Conservation (phyloP, 305 asterid species). For the Euphrasia arctica region DNA sequence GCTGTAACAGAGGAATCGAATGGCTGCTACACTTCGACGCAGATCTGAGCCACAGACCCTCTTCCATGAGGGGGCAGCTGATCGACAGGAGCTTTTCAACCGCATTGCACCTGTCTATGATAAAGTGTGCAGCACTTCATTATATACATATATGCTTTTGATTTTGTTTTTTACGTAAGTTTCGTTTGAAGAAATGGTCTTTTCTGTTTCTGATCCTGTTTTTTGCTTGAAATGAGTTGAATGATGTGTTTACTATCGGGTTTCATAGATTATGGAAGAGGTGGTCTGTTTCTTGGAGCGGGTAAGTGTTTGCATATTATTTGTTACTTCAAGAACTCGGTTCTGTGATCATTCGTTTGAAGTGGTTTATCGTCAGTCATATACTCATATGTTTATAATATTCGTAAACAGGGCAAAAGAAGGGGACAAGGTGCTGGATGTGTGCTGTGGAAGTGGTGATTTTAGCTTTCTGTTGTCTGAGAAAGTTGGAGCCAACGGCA, state of each 20-base stretch:
- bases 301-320: slow-evolving; percentile 31
- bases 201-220: no score
- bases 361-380: no score
- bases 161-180: no score
- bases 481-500: slow-evolving; percentile 73
- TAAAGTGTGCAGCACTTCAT: no score
- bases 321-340: not conserved
- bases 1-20: slow-evolving; percentile 1
- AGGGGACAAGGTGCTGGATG: slow-evolving; percentile 76
- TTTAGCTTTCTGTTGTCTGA: slow-evolving; percentile 81
- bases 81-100: no score
- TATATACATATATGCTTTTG: no score
- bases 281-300: slow-evolving; percentile 85
- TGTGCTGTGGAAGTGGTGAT: slow-evolving; percentile 98
- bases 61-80: no score
- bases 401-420: slow-evolving; percentile 55
- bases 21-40: slow-evolving; percentile 15
- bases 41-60: not conserved
- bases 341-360: not conserved
- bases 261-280: slow-evolving; percentile 83
- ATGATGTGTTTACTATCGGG: slow-evolving; percentile 68
- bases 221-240: slow-evolving; percentile 39
- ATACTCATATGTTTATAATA: no score
- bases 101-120: no score
- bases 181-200: no score